phyloP scores from a whole-genome alignment of 305 asterid species.

The Fraxinus dipetala region DNA sequence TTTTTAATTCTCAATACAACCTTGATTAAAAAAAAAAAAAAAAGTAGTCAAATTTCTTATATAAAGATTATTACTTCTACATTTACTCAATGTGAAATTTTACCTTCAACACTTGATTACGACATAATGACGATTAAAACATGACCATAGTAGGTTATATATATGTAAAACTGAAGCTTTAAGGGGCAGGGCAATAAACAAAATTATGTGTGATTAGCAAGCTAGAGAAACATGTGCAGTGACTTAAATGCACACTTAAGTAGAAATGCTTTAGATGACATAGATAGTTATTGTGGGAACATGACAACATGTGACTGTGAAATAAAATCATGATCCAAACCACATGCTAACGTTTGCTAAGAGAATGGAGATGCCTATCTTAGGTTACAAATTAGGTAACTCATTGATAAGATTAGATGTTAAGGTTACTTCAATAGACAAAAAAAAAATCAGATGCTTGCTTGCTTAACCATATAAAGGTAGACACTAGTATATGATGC shows the following conservation, averaged over 20 bases:
- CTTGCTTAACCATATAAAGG: not conserved
- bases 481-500: not conserved
- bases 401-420: constrained; percentile 16
- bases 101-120: not conserved
- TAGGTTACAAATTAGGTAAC: constrained; percentile 5
- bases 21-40: too few species aligned
- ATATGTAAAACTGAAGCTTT: not conserved
- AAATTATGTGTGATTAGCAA: constrained; percentile 34
- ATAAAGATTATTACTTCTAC: too few species aligned
- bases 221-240: constrained; percentile 52
- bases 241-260: constrained; percentile 46
- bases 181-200: not conserved
- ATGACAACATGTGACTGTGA: constrained; percentile 37
- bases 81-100: not conserved
- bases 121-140: not conserved
- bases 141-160: not conserved
- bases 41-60: not conserved
- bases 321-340: constrained; percentile 42
- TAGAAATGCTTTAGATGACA: constrained; percentile 14
- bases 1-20: not conserved
- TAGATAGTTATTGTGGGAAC: constrained; percentile 34
- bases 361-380: constrained; percentile 23
- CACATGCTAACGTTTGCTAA: constrained; percentile 48
- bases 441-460: constrained; percentile 9
- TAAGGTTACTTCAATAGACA: constrained; percentile 14